Percentiles rank a stretch among this genome's conserved stretches.
Evolutionary conservation across 176 grass and related monocot species (phyloP).

Genomic region (Poa annua): DNA sequence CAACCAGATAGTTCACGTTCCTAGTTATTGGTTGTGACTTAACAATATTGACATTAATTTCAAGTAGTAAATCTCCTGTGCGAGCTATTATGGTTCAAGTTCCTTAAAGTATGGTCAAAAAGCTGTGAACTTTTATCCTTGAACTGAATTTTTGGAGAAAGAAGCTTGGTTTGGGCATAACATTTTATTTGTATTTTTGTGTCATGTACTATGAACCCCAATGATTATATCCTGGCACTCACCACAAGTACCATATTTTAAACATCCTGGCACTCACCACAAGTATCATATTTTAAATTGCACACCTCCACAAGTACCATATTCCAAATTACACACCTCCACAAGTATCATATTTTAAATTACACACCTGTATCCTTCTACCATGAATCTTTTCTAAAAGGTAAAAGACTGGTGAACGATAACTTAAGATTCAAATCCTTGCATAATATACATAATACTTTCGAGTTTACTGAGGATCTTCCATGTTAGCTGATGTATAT

Average conservation of each 20-base stretch:
- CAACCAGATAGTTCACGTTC: background rate
- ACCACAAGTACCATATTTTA: too few species aligned
- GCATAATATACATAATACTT: background rate
- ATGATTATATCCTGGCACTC: background rate
- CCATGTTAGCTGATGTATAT: background rate
- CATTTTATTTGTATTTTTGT: conserved; percentile 19
- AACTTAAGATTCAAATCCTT: background rate
- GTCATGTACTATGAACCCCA: background rate
- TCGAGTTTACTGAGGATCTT: background rate
- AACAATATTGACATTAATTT: background rate
- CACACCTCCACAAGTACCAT: too few species aligned
- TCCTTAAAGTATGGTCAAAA: conserved; percentile 2
- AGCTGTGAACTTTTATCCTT: background rate
- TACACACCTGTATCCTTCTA: background rate
- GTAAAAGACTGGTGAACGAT: background rate
- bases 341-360: background rate
- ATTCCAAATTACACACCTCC: too few species aligned
- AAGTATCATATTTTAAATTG: too few species aligned
- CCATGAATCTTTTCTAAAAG: background rate
- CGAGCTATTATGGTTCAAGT: conserved; percentile 5
- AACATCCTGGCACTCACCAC: too few species aligned
- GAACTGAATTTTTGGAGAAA: conserved; percentile 10
- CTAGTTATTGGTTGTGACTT: background rate
- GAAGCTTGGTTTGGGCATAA: background rate
- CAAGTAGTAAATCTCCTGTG: background rate